Percentiles rank a stretch among this genome's conserved stretches.
Conservation (phyloP, 805 yeast genomes). For the Saturnispora hagleri region DNA sequence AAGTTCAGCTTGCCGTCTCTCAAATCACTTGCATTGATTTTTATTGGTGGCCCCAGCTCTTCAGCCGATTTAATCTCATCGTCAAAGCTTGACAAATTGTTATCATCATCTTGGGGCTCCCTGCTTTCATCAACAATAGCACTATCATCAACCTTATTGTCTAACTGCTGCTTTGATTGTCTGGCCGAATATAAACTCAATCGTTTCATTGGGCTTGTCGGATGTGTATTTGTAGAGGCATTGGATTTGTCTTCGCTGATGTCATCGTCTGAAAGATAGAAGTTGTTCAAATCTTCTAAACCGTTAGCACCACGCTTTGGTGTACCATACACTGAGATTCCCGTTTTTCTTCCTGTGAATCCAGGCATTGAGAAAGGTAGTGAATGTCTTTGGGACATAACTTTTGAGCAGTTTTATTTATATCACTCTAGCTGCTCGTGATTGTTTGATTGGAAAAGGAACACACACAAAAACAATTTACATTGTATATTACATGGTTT, state of each 20-base stretch:
- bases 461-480: not conserved
- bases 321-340: slow-evolving; percentile 30
- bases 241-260: slow-evolving; percentile 15
- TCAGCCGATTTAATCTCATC: slow-evolving; percentile 25
- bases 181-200: slow-evolving; percentile 2
- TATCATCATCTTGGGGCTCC: slow-evolving; percentile 4
- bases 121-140: slow-evolving; percentile 4
- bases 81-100: slow-evolving; percentile 14
- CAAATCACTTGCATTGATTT: slow-evolving; percentile 12
- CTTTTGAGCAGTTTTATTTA: not conserved
- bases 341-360: slow-evolving; percentile 56
- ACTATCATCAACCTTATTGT: not conserved
- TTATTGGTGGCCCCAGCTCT: slow-evolving; percentile 25
- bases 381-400: slow-evolving; percentile 4
- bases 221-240: not conserved
- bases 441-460: not conserved
- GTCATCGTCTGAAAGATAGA: slow-evolving; percentile 45
- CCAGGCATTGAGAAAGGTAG: slow-evolving; percentile 31
- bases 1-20: not conserved
- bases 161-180: not conserved
- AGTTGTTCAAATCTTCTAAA: slow-evolving; percentile 63
- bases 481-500: not conserved
- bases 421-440: not conserved
- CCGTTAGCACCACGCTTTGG: slow-evolving; percentile 48
- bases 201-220: slow-evolving; percentile 10